phyloP scores from a whole-genome alignment of 2,329 filamentous ascomycete species.

The Aureobasidium namibiae region DNA sequence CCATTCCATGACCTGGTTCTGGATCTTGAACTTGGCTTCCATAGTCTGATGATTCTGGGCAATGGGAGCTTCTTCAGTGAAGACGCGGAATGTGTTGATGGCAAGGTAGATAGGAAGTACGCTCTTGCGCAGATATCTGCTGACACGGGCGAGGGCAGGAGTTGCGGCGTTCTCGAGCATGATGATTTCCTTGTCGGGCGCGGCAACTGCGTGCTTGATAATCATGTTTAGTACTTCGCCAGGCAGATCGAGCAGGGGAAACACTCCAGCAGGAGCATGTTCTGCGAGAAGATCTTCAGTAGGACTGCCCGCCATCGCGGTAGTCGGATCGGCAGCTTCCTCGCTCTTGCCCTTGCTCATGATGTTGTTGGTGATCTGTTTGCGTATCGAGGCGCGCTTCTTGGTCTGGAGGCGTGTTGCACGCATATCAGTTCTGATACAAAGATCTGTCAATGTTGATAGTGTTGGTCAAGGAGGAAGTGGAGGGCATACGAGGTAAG shows the following conservation, averaged over 20 bases:
- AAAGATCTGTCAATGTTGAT: not conserved
- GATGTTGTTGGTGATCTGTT: not conserved
- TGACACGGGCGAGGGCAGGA: not conserved
- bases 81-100: not conserved
- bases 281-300: not conserved
- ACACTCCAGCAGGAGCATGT: not conserved
- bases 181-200: not conserved
- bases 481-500: not conserved
- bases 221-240: not conserved
- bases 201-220: not conserved
- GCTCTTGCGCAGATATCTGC: not conserved
- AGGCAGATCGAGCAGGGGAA: not conserved
- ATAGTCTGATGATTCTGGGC: not conserved
- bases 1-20: not conserved
- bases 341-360: not conserved
- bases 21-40: conserved; percentile 2
- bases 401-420: not conserved
- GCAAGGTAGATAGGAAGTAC: not conserved
- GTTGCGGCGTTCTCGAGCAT: not conserved
- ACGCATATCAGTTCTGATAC: not conserved
- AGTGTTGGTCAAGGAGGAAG: not conserved
- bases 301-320: not conserved
- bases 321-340: not conserved
- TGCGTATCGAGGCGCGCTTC: not conserved
- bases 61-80: not conserved